Percentiles rank a stretch among this genome's conserved stretches.
phyloP scores from a whole-genome alignment of 2,329 filamentous ascomycete genomes.

The Myriosclerotinia scirpicola region DNA sequence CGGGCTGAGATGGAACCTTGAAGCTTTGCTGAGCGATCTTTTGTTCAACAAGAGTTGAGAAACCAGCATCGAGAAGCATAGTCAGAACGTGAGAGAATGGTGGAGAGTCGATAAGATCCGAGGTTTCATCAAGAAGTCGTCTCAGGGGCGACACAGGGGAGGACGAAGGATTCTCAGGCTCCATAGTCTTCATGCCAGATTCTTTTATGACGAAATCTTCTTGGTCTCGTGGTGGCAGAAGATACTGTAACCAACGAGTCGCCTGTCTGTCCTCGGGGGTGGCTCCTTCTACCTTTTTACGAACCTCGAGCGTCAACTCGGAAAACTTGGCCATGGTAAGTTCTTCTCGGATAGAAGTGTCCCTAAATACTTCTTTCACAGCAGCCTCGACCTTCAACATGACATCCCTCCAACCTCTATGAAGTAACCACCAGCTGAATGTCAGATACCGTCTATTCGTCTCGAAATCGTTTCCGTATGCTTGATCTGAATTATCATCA shows the following conservation, averaged over 20 bases:
- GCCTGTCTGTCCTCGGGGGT: constrained; percentile 62
- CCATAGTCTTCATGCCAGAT: constrained; percentile 68
- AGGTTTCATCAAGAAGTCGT: constrained; percentile 89
- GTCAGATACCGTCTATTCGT: constrained; percentile 93
- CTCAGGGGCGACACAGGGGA: constrained; percentile 55
- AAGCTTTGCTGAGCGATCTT: constrained; percentile 80
- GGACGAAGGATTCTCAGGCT: constrained; percentile 44
- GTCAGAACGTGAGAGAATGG: constrained; percentile 84
- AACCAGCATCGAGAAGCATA: constrained; percentile 81
- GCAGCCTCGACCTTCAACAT: constrained; percentile 80
- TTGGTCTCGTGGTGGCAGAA: constrained; percentile 76
- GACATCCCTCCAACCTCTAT: constrained; percentile 82
- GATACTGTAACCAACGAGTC: constrained; percentile 70
- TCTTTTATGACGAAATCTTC: constrained; percentile 84
- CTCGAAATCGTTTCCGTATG: constrained; percentile 91
- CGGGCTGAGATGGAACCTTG: constrained; percentile 52
- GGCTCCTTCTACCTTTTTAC: constrained; percentile 78
- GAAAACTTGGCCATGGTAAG: constrained; percentile 78
- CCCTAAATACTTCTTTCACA: constrained; percentile 86
- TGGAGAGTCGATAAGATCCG: constrained; percentile 92
- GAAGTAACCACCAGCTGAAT: constrained; percentile 97
- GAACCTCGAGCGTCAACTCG: constrained; percentile 77
- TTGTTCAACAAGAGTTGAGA: constrained; percentile 77
- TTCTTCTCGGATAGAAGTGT: constrained; percentile 83
- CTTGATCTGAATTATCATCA: constrained; percentile 78